A percentile compares a stretch with the other conserved stretches of the same genome.
Conservation (phyloP, 1,139 yeast genomes). For the Nakaseomyces kungkrabaensis region DNA sequence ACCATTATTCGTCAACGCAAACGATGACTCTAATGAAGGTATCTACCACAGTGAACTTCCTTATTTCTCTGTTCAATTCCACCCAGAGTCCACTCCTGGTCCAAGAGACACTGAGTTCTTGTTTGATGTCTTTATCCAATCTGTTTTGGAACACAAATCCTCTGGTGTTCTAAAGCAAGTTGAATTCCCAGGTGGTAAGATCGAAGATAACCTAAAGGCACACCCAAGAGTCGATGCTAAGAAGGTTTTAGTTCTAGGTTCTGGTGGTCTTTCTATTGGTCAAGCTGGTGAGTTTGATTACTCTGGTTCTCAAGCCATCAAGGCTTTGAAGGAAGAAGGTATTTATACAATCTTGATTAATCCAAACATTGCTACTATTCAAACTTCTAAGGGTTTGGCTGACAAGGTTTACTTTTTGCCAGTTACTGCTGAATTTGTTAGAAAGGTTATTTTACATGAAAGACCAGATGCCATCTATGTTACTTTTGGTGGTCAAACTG, state of each 20-base stretch:
- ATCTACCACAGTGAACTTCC: constrained; percentile 84
- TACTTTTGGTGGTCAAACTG: constrained; percentile 99
- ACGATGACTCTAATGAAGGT: constrained; percentile 98
- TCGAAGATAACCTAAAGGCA: constrained; percentile 62
- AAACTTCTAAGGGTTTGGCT: constrained; percentile 95
- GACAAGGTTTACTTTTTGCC: constrained; percentile 97
- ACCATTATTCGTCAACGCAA: constrained; percentile 89
- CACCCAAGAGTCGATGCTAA: constrained; percentile 75
- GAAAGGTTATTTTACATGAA: constrained; percentile 89
- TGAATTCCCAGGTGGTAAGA: constrained; percentile 80
- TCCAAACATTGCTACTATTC: constrained; percentile 97
- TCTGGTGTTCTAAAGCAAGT: constrained; percentile 58
- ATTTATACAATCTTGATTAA: constrained; percentile 90
- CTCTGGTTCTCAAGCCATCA: constrained; percentile 91
- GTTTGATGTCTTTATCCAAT: constrained; percentile 82
- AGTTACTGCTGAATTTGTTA: constrained; percentile 89
- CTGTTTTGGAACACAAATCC: constrained; percentile 58
- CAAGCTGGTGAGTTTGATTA: constrained; percentile 99
- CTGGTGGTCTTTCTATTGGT: constrained; percentile 98
- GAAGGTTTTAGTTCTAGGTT: constrained; percentile 92
- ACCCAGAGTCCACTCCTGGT: constrained; percentile 99
- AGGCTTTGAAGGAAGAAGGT: constrained; percentile 95
- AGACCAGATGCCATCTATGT: constrained; percentile 95
- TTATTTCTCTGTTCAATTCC: constrained; percentile 97
- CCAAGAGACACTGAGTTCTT: constrained; percentile 98